Evolutionary conservation across 495 filamentous ascomycete species (phyloP).

Genomic region (Chlorociboria aeruginascens): DNA sequence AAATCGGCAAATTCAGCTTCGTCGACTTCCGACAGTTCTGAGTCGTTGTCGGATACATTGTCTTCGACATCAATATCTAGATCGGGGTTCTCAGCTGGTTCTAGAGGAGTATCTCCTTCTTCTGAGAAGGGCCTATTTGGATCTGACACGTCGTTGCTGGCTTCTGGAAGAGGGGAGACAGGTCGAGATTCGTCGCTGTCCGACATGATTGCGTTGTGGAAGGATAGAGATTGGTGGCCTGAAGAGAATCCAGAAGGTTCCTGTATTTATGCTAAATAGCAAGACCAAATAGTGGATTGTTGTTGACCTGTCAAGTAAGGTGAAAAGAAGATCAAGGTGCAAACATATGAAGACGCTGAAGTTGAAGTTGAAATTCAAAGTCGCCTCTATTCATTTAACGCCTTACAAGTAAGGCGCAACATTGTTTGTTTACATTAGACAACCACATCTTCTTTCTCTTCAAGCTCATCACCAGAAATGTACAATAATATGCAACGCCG

Average conservation of each 20-base stretch:
- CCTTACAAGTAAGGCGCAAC: neutral
- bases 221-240: neutral
- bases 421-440: neutral
- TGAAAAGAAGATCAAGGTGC: neutral
- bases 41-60: constrained; percentile 61
- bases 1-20: constrained; percentile 90
- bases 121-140: constrained; percentile 31
- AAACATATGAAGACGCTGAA: neutral
- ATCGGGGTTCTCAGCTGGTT: constrained; percentile 24
- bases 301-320: neutral
- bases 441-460: neutral
- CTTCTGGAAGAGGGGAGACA: constrained; percentile 26
- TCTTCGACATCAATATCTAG: constrained; percentile 24
- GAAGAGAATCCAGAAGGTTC: neutral
- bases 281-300: neutral
- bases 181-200: constrained; percentile 23
- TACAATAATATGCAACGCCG: constrained; percentile 13
- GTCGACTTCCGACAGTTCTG: constrained; percentile 88
- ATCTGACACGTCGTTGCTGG: constrained; percentile 33
- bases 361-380: neutral
- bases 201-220: constrained; percentile 12
- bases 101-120: constrained; percentile 27
- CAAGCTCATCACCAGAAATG: constrained; percentile 5
- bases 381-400: neutral
- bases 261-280: no score